A percentile compares a stretch with the other conserved stretches of the same genome.
Conservation (phyloP, 768 basidiomycete species). For the Auriculariales sp. region DNA sequence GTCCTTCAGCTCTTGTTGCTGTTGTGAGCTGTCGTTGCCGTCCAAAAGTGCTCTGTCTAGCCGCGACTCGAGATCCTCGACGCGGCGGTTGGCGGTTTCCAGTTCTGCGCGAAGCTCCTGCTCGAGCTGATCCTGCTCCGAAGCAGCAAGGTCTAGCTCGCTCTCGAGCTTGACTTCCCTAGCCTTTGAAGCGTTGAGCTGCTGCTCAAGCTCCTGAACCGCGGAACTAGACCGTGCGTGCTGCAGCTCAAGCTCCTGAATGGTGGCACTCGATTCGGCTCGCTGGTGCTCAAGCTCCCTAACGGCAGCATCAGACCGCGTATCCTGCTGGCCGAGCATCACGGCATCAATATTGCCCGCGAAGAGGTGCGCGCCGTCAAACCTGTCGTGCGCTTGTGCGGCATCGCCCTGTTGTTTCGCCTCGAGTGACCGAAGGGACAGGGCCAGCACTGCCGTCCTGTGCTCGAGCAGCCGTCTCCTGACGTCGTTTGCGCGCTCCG, state of each 20-base stretch:
- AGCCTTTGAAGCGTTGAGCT: conserved; percentile 44
- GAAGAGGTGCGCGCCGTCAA: conserved; percentile 75
- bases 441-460: conserved; percentile 66
- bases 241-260: too few species aligned
- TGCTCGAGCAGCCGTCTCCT: conserved; percentile 60
- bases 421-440: conserved; percentile 55
- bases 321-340: conserved; percentile 30
- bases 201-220: conserved; percentile 42
- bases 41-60: not conserved
- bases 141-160: not conserved
- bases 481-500: conserved; percentile 49
- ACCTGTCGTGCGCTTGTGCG: conserved; percentile 24
- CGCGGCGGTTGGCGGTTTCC: not conserved
- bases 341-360: conserved; percentile 65
- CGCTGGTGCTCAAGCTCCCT: conserved; percentile 48
- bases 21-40: too few species aligned
- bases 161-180: conserved; percentile 9
- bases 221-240: conserved; percentile 31
- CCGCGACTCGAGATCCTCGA: not conserved
- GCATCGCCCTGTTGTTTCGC: conserved; percentile 19
- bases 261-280: conserved; percentile 40
- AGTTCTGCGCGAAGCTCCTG: conserved; percentile 9
- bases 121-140: conserved; percentile 30
- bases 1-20: conserved; percentile 16
- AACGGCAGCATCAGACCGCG: conserved; percentile 31